phyloP scores from a whole-genome alignment of 768 basidiomycete species.

The Russula sp. region DNA sequence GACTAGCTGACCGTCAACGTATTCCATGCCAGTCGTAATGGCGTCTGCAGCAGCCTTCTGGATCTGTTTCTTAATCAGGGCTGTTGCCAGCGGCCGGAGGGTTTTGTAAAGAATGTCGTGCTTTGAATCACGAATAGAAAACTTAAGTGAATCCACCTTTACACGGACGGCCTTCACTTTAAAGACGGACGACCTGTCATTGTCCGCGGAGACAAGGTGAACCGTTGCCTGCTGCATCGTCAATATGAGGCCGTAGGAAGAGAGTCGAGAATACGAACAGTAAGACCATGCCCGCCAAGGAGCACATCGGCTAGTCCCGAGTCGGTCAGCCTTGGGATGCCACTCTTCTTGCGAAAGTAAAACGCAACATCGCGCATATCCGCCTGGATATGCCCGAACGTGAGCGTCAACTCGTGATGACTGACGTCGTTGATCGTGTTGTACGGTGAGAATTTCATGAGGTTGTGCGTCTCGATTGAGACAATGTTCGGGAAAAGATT shows the following conservation, averaged over 20 bases:
- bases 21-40: constrained; percentile 76
- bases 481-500: constrained; percentile 86
- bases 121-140: constrained; percentile 86
- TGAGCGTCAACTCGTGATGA: constrained; percentile 69
- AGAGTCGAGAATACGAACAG: constrained; percentile 34
- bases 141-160: constrained; percentile 84
- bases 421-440: constrained; percentile 45
- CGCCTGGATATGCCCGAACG: constrained; percentile 81
- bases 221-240: constrained; percentile 42
- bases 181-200: constrained; percentile 66
- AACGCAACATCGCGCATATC: constrained; percentile 94
- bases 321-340: constrained; percentile 74
- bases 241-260: not conserved
- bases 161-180: constrained; percentile 64
- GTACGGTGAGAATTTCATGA: constrained; percentile 82
- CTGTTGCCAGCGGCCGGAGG: constrained; percentile 69
- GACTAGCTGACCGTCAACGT: constrained; percentile 84
- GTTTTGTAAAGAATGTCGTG: constrained; percentile 88
- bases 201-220: constrained; percentile 53
- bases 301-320: constrained; percentile 82
- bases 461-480: constrained; percentile 72
- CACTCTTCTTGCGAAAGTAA: constrained; percentile 81
- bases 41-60: constrained; percentile 57
- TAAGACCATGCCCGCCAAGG: constrained; percentile 78
- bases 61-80: constrained; percentile 75